Conservation (phyloP, 2,329 filamentous ascomycete species). For the Colletotrichum sp. region DNA sequence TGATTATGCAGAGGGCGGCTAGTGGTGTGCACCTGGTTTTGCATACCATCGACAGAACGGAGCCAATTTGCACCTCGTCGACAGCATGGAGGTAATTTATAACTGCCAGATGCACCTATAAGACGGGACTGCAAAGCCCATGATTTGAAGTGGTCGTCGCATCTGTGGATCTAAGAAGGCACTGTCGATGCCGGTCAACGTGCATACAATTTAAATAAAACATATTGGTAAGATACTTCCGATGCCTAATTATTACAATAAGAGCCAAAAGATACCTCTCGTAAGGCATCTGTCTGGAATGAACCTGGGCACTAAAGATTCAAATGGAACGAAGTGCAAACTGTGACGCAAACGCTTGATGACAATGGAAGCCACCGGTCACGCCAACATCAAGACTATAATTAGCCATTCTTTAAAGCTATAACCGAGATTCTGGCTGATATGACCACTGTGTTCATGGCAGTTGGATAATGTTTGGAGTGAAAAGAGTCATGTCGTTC, state of each 20-base stretch:
- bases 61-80: background rate
- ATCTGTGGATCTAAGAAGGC: background rate
- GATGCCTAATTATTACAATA: background rate
- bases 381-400: background rate
- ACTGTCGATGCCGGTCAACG: background rate
- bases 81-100: background rate
- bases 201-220: background rate
- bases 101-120: background rate
- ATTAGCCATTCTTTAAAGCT: background rate
- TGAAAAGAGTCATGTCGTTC: background rate
- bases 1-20: background rate
- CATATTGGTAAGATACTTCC: background rate
- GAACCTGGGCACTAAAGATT: background rate
- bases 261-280: fast-evolving
- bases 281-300: background rate
- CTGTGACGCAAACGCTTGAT: background rate
- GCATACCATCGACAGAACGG: background rate
- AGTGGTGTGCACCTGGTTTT: background rate
- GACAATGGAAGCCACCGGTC: background rate
- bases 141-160: background rate
- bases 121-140: background rate
- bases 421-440: background rate
- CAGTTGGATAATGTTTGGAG: background rate
- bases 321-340: background rate
- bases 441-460: fast-evolving